Conservation (phyloP, 768 basidiomycete genomes). For the Lentinula boryana region DNA sequence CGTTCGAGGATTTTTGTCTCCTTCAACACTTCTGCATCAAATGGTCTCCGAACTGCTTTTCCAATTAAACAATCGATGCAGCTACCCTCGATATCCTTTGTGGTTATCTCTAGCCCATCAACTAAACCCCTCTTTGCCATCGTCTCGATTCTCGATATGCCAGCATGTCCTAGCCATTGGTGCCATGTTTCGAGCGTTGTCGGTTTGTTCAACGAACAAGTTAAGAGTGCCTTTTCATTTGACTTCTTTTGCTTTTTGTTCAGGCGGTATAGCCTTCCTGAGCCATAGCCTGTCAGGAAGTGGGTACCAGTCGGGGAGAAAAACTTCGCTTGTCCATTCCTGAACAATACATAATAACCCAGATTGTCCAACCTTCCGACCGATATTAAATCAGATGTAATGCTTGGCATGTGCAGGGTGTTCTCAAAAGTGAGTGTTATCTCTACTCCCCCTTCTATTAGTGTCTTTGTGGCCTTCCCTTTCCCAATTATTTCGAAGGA, state of each 20-base stretch:
- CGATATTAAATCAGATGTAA: slow-evolving; percentile 10
- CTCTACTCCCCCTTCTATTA: neutral
- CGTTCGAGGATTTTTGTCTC: neutral
- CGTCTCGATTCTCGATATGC: neutral
- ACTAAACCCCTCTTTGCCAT: neutral
- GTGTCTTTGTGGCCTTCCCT: neutral
- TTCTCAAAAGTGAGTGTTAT: neutral
- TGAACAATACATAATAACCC: slow-evolving; percentile 10
- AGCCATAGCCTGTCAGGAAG: neutral
- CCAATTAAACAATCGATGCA: neutral
- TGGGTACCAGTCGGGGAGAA: neutral
- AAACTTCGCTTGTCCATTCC: neutral
- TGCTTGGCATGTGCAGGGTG: neutral
- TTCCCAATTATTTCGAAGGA: neutral
- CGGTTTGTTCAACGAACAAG: slow-evolving; percentile 13
- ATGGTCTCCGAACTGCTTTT: neutral
- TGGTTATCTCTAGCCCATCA: neutral
- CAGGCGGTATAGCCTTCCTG: neutral
- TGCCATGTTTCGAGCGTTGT: slow-evolving; percentile 20
- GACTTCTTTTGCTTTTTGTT: neutral
- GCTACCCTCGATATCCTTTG: neutral
- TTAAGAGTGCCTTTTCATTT: neutral
- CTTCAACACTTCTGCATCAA: neutral
- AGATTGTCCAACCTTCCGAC: slow-evolving; percentile 16
- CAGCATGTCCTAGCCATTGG: slow-evolving; percentile 12